Evolutionary conservation across 305 asterid genomes (phyloP), one percentile per base, ranked within the genome.

Genomic region (Stenogyne calaminthoides): DNA sequence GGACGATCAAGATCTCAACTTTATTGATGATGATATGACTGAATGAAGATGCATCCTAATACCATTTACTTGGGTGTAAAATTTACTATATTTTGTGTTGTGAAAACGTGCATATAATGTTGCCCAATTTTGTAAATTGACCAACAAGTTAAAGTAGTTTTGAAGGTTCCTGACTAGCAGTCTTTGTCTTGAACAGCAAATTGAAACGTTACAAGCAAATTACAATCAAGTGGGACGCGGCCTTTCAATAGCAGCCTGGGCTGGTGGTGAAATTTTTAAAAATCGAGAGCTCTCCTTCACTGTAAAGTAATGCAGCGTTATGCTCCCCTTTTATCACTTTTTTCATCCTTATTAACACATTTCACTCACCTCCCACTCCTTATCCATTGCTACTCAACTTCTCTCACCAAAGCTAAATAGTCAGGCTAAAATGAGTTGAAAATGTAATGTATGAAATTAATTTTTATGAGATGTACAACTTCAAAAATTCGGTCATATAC

Each of bases 21-120:
- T 84, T 70, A 84, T 87, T 65, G 98, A 90, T 62, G 98, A 92
- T 18, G 87, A 86, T 71, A 76, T 80, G 76, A 86, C 90, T 37
- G 92, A 87, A 39, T 46, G 68, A n/a, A 54, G 25, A 65, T 76
- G 69, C 68, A 16, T 57, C 40, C 32, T 12, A 36, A 20, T 56
- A 44, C 63, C 55, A 12, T 52, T 10, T n/a, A 27, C 4, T 9
- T 27, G 55, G 52, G 67, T 76, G 81, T 72, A 66, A 71, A 40
- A 11, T 57, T 55, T 34, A 44, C 22, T 66, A 5, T 19, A 7
- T 47, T 52, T 63, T 14, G 58, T 62, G 61, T 57, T 36, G 69
- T 63, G 51, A 8, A 40, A 22, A 20, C 36, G 72, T 56, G 14
- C 67, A 52, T 64, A 51, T 52, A 42, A 16, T 39, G 59, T 37